Evolutionary conservation across 768 basidiomycete genomes (phyloP).

Genomic region (Cystofilobasidium bisporidii): DNA sequence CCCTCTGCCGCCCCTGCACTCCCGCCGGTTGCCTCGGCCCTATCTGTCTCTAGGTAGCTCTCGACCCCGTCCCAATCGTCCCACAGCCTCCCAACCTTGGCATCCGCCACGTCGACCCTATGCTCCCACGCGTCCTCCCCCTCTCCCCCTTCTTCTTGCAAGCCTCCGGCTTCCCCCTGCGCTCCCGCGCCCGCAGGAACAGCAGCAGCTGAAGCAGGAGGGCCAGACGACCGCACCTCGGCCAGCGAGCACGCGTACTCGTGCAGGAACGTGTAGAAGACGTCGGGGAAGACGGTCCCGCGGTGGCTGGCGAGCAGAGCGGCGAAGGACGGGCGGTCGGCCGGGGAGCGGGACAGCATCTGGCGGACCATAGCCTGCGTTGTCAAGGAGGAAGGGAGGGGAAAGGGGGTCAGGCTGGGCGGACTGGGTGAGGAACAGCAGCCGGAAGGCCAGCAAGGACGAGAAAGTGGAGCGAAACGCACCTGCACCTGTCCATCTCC

Average conservation of each 20-base stretch:
- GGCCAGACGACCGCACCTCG: constrained; percentile 55
- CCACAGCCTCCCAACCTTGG: constrained; percentile 10
- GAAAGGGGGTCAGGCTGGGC: too few species aligned
- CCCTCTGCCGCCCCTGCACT: neutral
- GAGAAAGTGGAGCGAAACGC: constrained; percentile 33
- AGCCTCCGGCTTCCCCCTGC: too few species aligned
- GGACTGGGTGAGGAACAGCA: too few species aligned
- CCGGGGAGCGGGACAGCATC: constrained; percentile 78
- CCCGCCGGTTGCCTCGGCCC: neutral
- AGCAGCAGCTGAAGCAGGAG: too few species aligned
- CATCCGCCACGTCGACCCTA: constrained; percentile 1
- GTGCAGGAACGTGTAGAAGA: constrained; percentile 89
- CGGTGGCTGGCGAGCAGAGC: constrained; percentile 62
- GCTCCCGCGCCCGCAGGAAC: too few species aligned
- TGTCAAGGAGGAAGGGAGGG: neutral
- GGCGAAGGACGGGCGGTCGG: constrained; percentile 69
- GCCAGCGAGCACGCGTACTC: constrained; percentile 75
- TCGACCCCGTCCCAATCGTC: constrained; percentile 16
- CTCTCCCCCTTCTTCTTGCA: too few species aligned
- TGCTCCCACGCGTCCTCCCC: neutral
- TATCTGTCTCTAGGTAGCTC: constrained; percentile 15
- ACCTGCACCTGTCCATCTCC: constrained; percentile 76
- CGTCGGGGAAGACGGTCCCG: constrained; percentile 75
- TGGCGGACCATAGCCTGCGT: constrained; percentile 70
- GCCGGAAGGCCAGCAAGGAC: too few species aligned